Evolutionary conservation across 2,329 filamentous ascomycete genomes (phyloP).

Genomic region (Colletotrichum orbiculare): DNA sequence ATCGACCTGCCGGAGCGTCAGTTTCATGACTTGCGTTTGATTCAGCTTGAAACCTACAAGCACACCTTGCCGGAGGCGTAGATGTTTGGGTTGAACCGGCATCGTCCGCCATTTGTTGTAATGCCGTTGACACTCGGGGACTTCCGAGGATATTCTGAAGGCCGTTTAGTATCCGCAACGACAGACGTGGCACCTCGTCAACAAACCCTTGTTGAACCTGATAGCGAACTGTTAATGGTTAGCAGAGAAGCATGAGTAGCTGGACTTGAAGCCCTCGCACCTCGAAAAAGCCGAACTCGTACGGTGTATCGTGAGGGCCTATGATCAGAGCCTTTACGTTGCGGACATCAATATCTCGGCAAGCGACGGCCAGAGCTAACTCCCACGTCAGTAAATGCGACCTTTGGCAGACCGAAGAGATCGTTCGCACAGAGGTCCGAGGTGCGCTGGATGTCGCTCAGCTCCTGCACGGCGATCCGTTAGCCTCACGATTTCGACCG

Average conservation of each 20-base stretch:
- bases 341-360: conserved; percentile 87
- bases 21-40: background rate
- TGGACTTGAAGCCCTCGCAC: conserved; percentile 56
- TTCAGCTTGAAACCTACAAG: conserved; percentile 67
- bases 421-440: conserved; percentile 79
- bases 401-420: conserved; percentile 8
- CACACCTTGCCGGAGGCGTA: conserved; percentile 93
- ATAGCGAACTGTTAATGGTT: conserved; percentile 72
- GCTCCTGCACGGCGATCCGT: conserved; percentile 68
- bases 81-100: conserved; percentile 97
- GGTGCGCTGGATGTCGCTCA: conserved; percentile 85
- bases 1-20: conserved; percentile 72
- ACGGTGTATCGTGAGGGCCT: conserved; percentile 92
- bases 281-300: conserved; percentile 98
- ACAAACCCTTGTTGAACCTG: conserved; percentile 77
- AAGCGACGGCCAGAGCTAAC: conserved; percentile 85
- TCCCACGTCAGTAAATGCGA: conserved; percentile 17
- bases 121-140: conserved; percentile 72
- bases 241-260: conserved; percentile 38
- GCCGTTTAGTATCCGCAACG: conserved; percentile 6
- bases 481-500: conserved; percentile 23
- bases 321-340: conserved; percentile 89
- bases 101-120: conserved; percentile 89
- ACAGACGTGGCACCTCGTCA: background rate
- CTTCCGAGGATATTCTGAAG: conserved; percentile 83